These are phyloP conservation scores for Aspergillus jensenii DNA, from an alignment of 2,329 filamentous ascomycete species.

Conservation along the genomic window DNA sequence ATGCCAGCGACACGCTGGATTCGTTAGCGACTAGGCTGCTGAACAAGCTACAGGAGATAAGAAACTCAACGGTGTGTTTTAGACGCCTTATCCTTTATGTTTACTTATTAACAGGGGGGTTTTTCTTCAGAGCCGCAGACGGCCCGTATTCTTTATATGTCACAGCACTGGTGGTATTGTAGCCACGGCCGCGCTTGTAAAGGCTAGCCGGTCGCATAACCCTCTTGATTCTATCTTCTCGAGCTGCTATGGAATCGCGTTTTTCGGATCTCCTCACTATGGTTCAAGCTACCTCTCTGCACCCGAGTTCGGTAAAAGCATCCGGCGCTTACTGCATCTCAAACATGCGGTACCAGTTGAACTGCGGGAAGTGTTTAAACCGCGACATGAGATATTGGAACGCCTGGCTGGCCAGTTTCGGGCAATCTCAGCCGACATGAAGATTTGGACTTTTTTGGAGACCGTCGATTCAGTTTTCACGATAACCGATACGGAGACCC, in stretches of 20 bases:
- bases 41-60: slow-evolving; percentile 23
- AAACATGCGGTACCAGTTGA: slow-evolving; percentile 52
- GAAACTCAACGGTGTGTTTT: slow-evolving; percentile 20
- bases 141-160: slow-evolving; percentile 61
- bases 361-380: slow-evolving; percentile 52
- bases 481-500: slow-evolving; percentile 35
- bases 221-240: slow-evolving; percentile 45
- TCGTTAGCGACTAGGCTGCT: slow-evolving; percentile 25
- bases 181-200: slow-evolving; percentile 56
- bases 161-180: slow-evolving; percentile 64
- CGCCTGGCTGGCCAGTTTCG: slow-evolving; percentile 56
- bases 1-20: slow-evolving; percentile 27
- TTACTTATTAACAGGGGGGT: neutral
- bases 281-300: slow-evolving; percentile 64
- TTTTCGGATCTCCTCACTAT: slow-evolving; percentile 63
- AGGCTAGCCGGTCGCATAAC: slow-evolving; percentile 28
- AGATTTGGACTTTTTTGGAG: slow-evolving; percentile 64
- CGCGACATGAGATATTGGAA: slow-evolving; percentile 52
- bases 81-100: neutral
- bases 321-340: slow-evolving; percentile 54
- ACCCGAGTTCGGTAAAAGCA: slow-evolving; percentile 55
- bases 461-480: slow-evolving; percentile 61
- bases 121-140: slow-evolving; percentile 22
- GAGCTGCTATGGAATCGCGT: slow-evolving; percentile 61
- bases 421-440: slow-evolving; percentile 57